Percentiles rank a stretch among this genome's conserved stretches.
Conservation (phyloP, 2,329 filamentous ascomycete genomes). For the Alternaria brassicicola region DNA sequence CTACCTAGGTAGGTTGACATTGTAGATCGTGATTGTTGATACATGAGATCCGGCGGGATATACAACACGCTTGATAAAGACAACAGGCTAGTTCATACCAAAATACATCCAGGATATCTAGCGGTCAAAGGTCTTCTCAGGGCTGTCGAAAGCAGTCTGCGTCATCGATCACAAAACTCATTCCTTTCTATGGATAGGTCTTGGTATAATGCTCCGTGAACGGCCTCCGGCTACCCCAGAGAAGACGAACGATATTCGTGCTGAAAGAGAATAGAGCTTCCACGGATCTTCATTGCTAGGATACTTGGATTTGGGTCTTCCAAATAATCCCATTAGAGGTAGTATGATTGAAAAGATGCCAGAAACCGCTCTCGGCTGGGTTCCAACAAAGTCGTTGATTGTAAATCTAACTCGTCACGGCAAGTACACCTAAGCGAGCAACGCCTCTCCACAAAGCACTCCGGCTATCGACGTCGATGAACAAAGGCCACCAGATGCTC, state of each 20-base stretch:
- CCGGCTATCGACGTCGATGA: no score
- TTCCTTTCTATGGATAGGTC: constrained; percentile 53
- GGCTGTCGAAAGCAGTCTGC: constrained; percentile 49
- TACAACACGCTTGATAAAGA: constrained; percentile 45
- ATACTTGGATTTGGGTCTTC: no score
- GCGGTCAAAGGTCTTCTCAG: constrained; percentile 50
- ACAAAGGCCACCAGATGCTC: no score
- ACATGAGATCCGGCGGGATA: constrained; percentile 44
- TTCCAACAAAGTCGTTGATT: no score
- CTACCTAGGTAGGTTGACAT: no score
- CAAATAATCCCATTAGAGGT: no score
- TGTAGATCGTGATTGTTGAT: constrained; percentile 36
- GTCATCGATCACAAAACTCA: constrained; percentile 43
- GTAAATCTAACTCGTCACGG: no score
- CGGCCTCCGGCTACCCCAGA: constrained; percentile 31
- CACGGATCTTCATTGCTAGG: no score
- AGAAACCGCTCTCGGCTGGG: no score
- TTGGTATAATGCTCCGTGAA: constrained; percentile 50
- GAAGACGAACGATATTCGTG: constrained; percentile 40
- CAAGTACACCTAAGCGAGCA: no score
- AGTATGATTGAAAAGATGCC: no score
- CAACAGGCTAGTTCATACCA: constrained; percentile 52
- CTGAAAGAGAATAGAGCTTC: constrained; percentile 31
- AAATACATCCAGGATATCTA: constrained; percentile 51
- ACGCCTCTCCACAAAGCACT: no score